These are phyloP conservation scores for Domatiomyces globalis DNA, from an alignment of 2,329 filamentous ascomycete species.

Conservation along the genomic window DNA sequence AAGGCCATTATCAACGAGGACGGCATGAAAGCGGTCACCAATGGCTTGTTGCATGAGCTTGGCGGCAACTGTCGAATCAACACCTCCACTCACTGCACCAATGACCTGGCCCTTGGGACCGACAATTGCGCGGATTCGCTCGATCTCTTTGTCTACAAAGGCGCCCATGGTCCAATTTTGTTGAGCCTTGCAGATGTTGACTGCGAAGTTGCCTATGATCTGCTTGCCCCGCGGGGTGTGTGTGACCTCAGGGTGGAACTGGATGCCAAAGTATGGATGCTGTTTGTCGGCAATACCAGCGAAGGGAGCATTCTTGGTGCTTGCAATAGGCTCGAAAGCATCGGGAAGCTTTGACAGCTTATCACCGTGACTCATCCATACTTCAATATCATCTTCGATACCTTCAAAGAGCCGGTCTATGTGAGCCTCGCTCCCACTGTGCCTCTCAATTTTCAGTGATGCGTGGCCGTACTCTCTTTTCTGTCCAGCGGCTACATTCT, in stretches of 20 bases:
- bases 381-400: conserved; percentile 53
- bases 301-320: conserved; percentile 60
- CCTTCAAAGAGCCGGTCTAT: conserved; percentile 68
- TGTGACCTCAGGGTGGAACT: conserved; percentile 80
- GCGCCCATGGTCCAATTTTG: conserved; percentile 75
- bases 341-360: conserved; percentile 64
- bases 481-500: conserved; percentile 54
- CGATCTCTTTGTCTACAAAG: conserved; percentile 69
- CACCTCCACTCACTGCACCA: conserved; percentile 66
- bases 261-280: conserved; percentile 60
- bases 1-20: conserved; percentile 73
- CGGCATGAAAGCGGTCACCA: conserved; percentile 67
- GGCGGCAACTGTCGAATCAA: conserved; percentile 78
- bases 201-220: conserved; percentile 67
- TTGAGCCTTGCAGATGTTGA: conserved; percentile 64
- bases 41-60: conserved; percentile 80
- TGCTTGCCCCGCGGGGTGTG: conserved; percentile 56
- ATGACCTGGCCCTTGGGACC: conserved; percentile 72
- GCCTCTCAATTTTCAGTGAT: conserved; percentile 46
- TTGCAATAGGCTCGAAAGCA: conserved; percentile 59
- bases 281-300: conserved; percentile 52
- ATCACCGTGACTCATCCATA: conserved; percentile 83
- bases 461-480: conserved; percentile 60
- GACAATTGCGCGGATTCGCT: conserved; percentile 65
- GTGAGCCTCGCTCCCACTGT: conserved; percentile 42